phyloP scores from a whole-genome alignment of 139 green algal species.

The Micractinium sp. region DNA sequence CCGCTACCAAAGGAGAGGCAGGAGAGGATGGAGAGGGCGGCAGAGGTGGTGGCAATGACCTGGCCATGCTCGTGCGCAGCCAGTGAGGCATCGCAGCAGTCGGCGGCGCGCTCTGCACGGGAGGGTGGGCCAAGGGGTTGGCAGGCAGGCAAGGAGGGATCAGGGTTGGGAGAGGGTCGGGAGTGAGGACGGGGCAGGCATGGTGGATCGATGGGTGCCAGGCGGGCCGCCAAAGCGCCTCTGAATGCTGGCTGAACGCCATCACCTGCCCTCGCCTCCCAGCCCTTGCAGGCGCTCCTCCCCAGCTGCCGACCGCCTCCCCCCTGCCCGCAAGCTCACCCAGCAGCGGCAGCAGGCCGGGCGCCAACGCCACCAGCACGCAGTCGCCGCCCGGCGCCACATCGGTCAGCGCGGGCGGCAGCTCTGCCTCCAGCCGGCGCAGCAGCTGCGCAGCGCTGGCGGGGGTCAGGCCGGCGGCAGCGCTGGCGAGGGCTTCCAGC shows the following conservation, averaged over 20 bases:
- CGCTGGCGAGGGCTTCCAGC: conserved; percentile 1
- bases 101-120: background rate
- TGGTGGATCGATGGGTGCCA: no score
- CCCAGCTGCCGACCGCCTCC: no score
- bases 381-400: conserved; percentile 15
- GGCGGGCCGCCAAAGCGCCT: no score
- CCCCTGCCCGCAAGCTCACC: conserved; percentile 2
- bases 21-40: conserved; percentile 13
- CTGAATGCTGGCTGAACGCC: no score
- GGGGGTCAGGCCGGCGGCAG: background rate
- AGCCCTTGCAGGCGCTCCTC: no score
- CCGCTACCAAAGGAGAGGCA: conserved; percentile 1
- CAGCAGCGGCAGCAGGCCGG: conserved; percentile 14
- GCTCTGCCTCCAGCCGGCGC: background rate
- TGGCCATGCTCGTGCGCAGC: background rate
- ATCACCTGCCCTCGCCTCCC: no score
- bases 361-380: conserved; percentile 2
- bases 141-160: background rate
- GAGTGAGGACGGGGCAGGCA: no score
- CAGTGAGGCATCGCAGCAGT: conserved; percentile 8
- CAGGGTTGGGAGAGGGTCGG: no score
- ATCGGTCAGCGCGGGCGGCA: conserved; percentile 13
- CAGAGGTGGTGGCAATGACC: background rate
- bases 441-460: background rate
- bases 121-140: background rate